A percentile compares a stretch with the other conserved stretches of the same genome.
phyloP scores from a whole-genome alignment of 2,329 filamentous ascomycete species.

The Cladosporium sp. region DNA sequence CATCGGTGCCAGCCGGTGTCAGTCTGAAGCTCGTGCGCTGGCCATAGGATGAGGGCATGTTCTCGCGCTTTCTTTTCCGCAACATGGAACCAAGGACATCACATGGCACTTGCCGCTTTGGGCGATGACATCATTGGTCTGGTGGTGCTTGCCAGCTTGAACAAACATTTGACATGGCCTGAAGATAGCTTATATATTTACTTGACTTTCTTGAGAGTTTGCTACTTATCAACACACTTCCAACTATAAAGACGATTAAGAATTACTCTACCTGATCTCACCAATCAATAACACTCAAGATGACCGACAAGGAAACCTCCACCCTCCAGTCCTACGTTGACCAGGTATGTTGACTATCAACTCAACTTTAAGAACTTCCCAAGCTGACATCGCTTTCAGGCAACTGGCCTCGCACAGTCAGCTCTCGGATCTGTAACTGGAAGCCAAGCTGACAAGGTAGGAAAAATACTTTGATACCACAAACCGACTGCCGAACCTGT shows the following conservation, averaged over 20 bases:
- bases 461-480: conserved; percentile 2
- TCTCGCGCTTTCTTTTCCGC: background rate
- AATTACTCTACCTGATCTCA: background rate
- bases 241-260: background rate
- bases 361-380: background rate
- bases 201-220: background rate
- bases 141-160: background rate
- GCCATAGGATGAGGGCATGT: background rate
- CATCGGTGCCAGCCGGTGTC: background rate
- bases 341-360: conserved; percentile 18
- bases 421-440: conserved; percentile 73
- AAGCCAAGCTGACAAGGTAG: conserved; percentile 64
- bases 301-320: conserved; percentile 63
- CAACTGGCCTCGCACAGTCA: conserved; percentile 71
- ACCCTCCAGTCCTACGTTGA: conserved; percentile 75
- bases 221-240: background rate
- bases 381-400: conserved; percentile 52
- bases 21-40: conserved; percentile 1
- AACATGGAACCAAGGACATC: background rate
- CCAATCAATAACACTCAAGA: conserved; percentile 34
- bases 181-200: background rate
- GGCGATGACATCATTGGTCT: conserved; percentile 6
- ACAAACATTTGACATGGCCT: background rate
- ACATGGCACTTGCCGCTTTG: background rate
- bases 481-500: background rate